Base-by-base conservation (phyloP, 2,329 filamentous ascomycete species). In the Cordyceps militaris region DNA sequence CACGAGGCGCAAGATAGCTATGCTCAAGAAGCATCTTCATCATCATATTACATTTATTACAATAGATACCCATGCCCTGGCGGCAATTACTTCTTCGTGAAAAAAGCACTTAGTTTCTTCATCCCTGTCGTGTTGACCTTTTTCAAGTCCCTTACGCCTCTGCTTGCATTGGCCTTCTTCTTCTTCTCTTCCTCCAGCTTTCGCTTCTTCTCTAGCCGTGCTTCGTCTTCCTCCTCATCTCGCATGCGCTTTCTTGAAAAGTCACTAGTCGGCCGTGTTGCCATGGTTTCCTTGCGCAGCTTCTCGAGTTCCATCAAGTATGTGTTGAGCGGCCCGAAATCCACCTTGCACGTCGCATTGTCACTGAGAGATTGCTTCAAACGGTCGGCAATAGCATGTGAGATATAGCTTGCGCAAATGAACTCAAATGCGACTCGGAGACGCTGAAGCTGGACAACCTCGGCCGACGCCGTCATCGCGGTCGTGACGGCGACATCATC, bases 61-160 rank as follows among this genome's bases (percentile, higher is more conserved):
- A 53, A 53, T 57, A 60, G 54, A 60, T 60, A 60, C 58, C 58
- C 58, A 52, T 38, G 53, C 57, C 49, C 21, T 6, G 10, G 21
- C 6, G 47, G 32, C 44, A n/a, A 23, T 64, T 61, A 68, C 61
- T 81, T 82, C 74, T 93, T 95, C 60, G 84, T 84, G 71, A 99
- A 99, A 74, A 99, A 99, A 61, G 86, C 83, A 69, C 89, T 96
- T 82, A 99, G 82, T 77, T 97, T 99, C 80, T 89, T 94, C 94
- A 99, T 99, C 1, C 94, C 94, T 23, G 75, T 83, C 0, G 88
- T 92, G 73, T 97, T 89, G 49, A 92, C 93, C 75, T 97, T 99
- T 70, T 88, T 88, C 66, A 99, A 70, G 49, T 92, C 82, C 68
- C 85, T 86, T 1, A 97, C 84, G 0, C 84, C 92, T 28, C 85